Evolutionary conservation across 257 asterid genomes (phyloP).

Genomic region (Haberlea rhodopensis): DNA sequence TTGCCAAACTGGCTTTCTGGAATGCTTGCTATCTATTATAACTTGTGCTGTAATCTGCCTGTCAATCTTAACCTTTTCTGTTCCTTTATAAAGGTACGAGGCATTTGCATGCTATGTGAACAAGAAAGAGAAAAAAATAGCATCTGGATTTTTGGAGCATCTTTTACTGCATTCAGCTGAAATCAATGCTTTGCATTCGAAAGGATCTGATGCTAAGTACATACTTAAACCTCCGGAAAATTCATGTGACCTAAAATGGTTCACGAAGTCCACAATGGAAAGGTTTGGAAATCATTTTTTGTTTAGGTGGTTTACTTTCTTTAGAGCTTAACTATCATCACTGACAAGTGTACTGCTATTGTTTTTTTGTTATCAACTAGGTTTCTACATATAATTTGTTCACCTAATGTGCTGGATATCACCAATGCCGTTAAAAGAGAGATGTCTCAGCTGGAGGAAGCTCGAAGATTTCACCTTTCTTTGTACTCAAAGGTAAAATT

Average conservation of each 20-base stretch:
- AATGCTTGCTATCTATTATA: no score
- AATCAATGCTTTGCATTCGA: no score
- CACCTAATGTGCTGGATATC: slow-evolving; percentile 43
- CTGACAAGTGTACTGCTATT: slow-evolving; percentile 23
- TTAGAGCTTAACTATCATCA: slow-evolving; percentile 12
- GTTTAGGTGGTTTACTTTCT: slow-evolving; percentile 19
- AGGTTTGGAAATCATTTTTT: slow-evolving; percentile 46
- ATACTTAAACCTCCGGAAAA: no score
- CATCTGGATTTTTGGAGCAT: slow-evolving; percentile 70
- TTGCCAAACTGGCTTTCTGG: slow-evolving; percentile 13
- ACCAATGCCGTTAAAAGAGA: slow-evolving; percentile 56
- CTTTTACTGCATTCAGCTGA: no score
- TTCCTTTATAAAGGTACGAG: slow-evolving; percentile 60
- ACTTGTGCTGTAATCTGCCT: no score
- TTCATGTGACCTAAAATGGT: no score
- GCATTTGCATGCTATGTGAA: slow-evolving; percentile 44
- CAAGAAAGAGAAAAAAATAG: slow-evolving; percentile 51
- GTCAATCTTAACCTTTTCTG: no score
- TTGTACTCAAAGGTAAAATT: no score
- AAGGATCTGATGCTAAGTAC: no score
- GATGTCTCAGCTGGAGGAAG: no score
- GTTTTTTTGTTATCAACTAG: slow-evolving; percentile 38
- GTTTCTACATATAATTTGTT: slow-evolving; percentile 68
- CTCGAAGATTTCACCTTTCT: no score
- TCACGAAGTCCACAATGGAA: no score